Evolutionary conservation across 2,329 filamentous ascomycete genomes (phyloP), one percentile per base, ranked within the genome.

Genomic region (Pestalotiopsis sp.): DNA sequence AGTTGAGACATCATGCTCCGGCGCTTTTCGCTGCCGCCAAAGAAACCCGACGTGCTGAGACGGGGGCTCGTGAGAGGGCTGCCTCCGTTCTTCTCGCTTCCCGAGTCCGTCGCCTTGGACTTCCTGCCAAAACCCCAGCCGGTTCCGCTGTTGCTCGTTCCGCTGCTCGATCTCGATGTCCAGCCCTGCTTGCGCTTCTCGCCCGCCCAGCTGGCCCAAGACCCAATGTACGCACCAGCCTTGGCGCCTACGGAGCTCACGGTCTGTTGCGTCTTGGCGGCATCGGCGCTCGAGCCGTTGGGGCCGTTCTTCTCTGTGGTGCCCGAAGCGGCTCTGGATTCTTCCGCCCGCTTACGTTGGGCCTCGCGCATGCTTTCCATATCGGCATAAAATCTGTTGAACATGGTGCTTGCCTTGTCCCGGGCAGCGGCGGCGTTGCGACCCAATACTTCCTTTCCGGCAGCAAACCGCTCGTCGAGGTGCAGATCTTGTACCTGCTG

Each of bases 401-500:
- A 93, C 49, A 96, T 91, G 4, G 90, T 92, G 23, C 92, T 94
- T 0, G 97, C 93, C 81, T 95, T 97, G 75, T 96, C 94, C 67
- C 92, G 91, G 0, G 96, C 95, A 0, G 92, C 93, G 4, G 93
- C 92, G n/a, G 98, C 80, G 75, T 97, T 95, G 70, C 95, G 91
- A n/a, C 93, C 94, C 2, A 98, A 85, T 0, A 91, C 92, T 79
- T 98, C 96, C 67, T 91, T 89, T 9, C 94, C 93, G 70, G 93
- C 91, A 0, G 93, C 91, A 69, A 98, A 90, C 9, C 93, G 90
- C 78, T 98, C 96, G 78, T 99, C 96, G 2, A 98, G 87, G 78
- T 98, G 95, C 63, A 98, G 87, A 70, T 98, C 95, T 73, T 95
- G 92, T 64, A 99, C 93, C 81, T 98, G 96, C 79, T 97, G 93